Percentiles rank a stretch among this genome's conserved stretches.
These are phyloP conservation scores for Cyberlindnera mississippiensis DNA, from an alignment of 805 yeast species.

Conservation along the genomic window DNA sequence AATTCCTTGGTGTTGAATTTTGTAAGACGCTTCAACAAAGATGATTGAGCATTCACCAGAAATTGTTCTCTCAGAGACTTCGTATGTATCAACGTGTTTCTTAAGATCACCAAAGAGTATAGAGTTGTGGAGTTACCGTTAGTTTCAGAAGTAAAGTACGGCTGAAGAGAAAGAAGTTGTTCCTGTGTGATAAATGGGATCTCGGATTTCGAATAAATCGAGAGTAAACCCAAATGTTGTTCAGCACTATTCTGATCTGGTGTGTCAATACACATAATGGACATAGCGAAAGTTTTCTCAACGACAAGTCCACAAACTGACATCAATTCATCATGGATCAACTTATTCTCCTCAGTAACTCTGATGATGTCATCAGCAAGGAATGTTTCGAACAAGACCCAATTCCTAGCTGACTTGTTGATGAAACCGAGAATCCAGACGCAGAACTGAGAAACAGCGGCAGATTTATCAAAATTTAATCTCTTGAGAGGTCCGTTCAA, in stretches of 20 bases:
- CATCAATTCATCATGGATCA: conserved; percentile 17
- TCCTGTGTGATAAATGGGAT: conserved; percentile 57
- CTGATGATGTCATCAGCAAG: conserved; percentile 42
- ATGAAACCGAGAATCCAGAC: not conserved
- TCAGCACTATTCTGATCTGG: conserved; percentile 28
- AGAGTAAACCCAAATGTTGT: conserved; percentile 44
- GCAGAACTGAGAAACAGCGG: conserved; percentile 3
- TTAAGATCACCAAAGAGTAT: conserved; percentile 52
- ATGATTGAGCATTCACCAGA: conserved; percentile 43
- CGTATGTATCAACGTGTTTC: conserved; percentile 42
- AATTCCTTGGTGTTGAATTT: conserved; percentile 57
- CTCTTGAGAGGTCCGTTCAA: not conserved
- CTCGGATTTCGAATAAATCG: conserved; percentile 51
- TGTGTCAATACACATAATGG: conserved; percentile 33
- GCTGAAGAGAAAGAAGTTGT: conserved; percentile 61
- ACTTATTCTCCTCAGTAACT: conserved; percentile 21
- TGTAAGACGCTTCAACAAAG: conserved; percentile 53
- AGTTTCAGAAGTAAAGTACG: conserved; percentile 51
- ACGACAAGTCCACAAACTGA: conserved; percentile 29
- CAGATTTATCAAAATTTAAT: not conserved
- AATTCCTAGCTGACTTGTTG: conserved; percentile 19
- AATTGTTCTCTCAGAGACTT: conserved; percentile 48
- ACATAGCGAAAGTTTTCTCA: conserved; percentile 33
- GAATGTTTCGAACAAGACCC: conserved; percentile 45
- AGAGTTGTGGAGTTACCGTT: conserved; percentile 39